Evolutionary conservation across 352 stramenopile genomes (phyloP), one percentile per base, ranked within the genome.

Genomic region (Globisporangium nunn): DNA sequence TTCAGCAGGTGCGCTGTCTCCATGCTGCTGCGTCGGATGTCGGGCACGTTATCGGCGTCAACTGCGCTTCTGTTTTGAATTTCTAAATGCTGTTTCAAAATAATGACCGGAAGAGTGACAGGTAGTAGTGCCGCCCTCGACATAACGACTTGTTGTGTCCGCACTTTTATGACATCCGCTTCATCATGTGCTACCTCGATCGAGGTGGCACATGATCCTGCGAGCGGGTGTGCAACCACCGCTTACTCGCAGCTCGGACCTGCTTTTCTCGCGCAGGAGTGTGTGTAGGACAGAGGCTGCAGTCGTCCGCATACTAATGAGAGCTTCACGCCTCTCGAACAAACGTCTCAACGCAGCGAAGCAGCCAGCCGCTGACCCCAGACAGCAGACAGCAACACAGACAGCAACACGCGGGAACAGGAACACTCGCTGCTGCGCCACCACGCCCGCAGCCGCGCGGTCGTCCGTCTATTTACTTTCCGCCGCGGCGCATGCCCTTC

Each of bases 1-100:
- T 91, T 91, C 54, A 88, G 77, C 44, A 77, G 66, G 33, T 81
- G 55, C 28, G 86, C 53, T 49, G 74, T 68, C 54, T 87, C 75
- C 78, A 89, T 91, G 47, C 35, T 59, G 44, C 15, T 54, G 44
- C 52, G 50, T 23, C 40, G 6, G 8, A 6, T 58, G 37, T 14
- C 47, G 31, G 17, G 5, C 15, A n/a, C 3, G 17, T 23, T 23
- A 23, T 23, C 23, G 23, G 23, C 23, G 23, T 23, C 15, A 30
- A n/a, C 15, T 39, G 41, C 48, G 54, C 33, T 53, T 49, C 67
- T 43, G 11, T 43, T 43, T 17, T 14, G 37, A 17, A 43, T 17
- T 43, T 15, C 7, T 43, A 12, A 43, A 12, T 15, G 8, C 7
- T 7, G 14, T 40, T 15, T 40, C 7, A 40, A 11, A 40, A 43